Evolutionary conservation across 2,329 filamentous ascomycete genomes (phyloP), one percentile per base, ranked within the genome.

Genomic region (Colletotrichum nymphaeae): DNA sequence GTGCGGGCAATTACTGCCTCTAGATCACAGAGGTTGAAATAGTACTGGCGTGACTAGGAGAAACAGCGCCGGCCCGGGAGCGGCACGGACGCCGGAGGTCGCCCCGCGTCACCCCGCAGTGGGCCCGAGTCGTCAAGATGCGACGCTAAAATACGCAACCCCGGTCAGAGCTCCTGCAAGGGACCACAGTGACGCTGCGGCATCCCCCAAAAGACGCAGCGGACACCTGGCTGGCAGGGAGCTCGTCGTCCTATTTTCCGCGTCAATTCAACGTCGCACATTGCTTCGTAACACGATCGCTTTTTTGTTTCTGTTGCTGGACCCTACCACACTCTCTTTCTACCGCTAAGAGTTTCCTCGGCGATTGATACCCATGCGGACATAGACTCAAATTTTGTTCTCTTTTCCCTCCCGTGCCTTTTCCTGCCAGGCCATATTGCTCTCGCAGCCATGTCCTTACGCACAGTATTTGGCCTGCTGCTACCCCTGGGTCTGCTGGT

Each of bases 401-500:
- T 19, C 46, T 12, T 12, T 35, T 35, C 32, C 60, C 63, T 28
- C 37, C 6, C 16, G 37, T 42, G 14, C 53, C 28, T 26, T 60
- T 58, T 52, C 57, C 69, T 67, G n/a, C 14, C 42, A 22, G 57
- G 68, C 69, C 8, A 49, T 19, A 49, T 42, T 42, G 42, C 42
- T 9, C 26, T 63, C 53, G 46, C 42, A 55, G 63, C 6, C 65
- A 75, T 75, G 74, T 32, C 65, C 30, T 63, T 63, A 14, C 65
- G 69, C 22, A 68, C 59, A 19, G 30, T 64, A 65, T 7, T 72
- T 5, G 60, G 65, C 66, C 19, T 76, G 60, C 56, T 78, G 69
- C 26, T 78, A 62, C 53, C 74, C 60, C 53, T 78, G 30, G 60
- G 69, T 74, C 76, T 75, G 65, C 72, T 49, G 74, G 63, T 16